Conservation (phyloP, 148 eudicot genomes). For the Vaccinium corymbosum region DNA sequence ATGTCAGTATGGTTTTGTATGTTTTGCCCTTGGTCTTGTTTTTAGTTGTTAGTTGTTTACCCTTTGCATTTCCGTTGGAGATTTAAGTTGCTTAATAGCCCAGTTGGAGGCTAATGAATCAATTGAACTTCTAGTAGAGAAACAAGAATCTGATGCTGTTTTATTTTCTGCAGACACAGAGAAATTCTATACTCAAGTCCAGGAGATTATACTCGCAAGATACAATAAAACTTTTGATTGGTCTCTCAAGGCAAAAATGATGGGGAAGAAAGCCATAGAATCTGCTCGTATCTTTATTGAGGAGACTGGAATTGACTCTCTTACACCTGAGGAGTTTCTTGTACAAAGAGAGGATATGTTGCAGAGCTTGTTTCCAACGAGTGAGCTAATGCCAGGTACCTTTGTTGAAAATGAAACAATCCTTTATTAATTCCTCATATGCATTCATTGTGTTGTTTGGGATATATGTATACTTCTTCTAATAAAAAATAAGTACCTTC, state of each 20-base stretch:
- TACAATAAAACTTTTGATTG: slow-evolving; percentile 94
- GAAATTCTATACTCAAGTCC: slow-evolving; percentile 88
- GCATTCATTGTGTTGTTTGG: background rate
- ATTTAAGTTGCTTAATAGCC: background rate
- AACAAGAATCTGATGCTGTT: background rate
- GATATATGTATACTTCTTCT: background rate
- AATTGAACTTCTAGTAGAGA: background rate
- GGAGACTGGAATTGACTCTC: slow-evolving; percentile 79
- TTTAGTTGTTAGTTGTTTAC: background rate
- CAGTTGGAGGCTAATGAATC: background rate
- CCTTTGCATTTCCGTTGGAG: slow-evolving; percentile 2
- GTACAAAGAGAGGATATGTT: slow-evolving; percentile 84
- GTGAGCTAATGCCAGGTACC: slow-evolving; percentile 95
- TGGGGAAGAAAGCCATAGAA: slow-evolving; percentile 96
- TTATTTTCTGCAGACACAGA: slow-evolving; percentile 68
- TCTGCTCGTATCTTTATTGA: slow-evolving; percentile 89
- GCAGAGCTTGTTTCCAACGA: slow-evolving; percentile 66
- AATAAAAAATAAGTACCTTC: background rate
- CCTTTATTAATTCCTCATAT: background rate
- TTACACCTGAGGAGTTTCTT: slow-evolving; percentile 87
- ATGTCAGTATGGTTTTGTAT: background rate
- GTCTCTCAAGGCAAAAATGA: slow-evolving; percentile 96
- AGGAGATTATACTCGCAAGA: slow-evolving; percentile 74
- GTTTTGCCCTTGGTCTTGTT: background rate
- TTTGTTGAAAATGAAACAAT: background rate